phyloP scores from a whole-genome alignment of 768 basidiomycete genomes.

The Lyophyllum decastes region DNA sequence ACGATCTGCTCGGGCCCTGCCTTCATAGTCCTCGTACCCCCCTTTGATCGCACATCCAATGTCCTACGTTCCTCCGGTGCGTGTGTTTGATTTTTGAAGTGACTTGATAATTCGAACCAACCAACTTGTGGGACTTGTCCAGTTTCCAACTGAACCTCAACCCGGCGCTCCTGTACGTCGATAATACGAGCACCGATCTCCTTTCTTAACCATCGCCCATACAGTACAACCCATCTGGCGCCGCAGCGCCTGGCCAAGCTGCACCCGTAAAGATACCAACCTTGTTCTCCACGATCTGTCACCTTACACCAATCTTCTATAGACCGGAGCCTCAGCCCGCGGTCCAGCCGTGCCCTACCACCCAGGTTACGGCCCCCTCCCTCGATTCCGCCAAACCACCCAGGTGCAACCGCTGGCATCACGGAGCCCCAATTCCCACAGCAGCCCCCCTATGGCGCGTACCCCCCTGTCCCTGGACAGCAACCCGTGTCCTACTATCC shows the following conservation, averaged over 20 bases:
- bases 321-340: not conserved
- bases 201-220: not conserved
- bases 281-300: too few species aligned
- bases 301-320: too few species aligned
- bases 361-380: constrained; percentile 12
- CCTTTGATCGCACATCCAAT: not conserved
- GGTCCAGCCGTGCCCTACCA: not conserved
- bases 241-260: not conserved
- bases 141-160: not conserved
- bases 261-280: not conserved
- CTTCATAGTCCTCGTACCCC: not conserved
- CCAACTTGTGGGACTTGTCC: not conserved
- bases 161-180: not conserved
- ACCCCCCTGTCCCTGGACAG: constrained; percentile 19
- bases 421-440: not conserved
- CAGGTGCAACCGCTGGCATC: constrained; percentile 1
- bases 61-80: constrained; percentile 3
- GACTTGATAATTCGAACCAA: not conserved
- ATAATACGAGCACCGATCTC: not conserved
- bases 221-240: not conserved
- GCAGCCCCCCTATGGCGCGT: not conserved
- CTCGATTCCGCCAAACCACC: constrained; percentile 14
- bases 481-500: constrained; percentile 5
- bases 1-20: not conserved
- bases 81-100: not conserved